phyloP scores from a whole-genome alignment of 192 early-diverging fungal species.

The Allomyces macrogynus region DNA sequence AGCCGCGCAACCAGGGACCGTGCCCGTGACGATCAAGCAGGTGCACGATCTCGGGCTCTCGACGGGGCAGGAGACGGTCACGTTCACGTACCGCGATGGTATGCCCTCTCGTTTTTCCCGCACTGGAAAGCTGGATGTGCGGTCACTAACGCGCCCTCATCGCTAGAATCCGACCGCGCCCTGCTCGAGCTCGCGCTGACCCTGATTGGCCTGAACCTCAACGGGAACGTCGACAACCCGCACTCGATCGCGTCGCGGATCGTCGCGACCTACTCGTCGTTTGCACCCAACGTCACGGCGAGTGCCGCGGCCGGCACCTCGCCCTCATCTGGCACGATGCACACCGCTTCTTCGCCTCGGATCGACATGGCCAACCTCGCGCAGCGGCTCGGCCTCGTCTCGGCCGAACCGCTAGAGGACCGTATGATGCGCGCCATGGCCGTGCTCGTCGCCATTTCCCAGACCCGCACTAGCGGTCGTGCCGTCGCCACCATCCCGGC shows the following conservation, averaged over 20 bases:
- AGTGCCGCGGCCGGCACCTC: background rate
- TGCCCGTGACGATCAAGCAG: slow-evolving; percentile 26
- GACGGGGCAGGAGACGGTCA: background rate
- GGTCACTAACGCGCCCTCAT: slow-evolving; percentile 23
- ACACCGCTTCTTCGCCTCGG: too few species aligned
- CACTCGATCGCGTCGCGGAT: slow-evolving; percentile 49
- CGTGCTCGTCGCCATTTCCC: background rate
- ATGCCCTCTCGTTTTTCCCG: background rate
- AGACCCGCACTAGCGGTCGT: background rate
- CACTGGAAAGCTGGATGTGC: slow-evolving; percentile 13
- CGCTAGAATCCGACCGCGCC: slow-evolving; percentile 65
- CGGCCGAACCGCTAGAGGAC: background rate
- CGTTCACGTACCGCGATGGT: slow-evolving; percentile 18
- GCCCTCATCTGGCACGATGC: background rate
- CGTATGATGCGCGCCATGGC: background rate
- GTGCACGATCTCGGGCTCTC: slow-evolving; percentile 4
- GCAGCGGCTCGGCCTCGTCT: background rate
- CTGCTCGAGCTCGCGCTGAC: slow-evolving; percentile 77
- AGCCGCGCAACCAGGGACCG: slow-evolving; percentile 44
- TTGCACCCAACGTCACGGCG: too few species aligned
- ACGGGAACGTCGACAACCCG: slow-evolving; percentile 55
- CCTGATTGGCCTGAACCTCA: slow-evolving; percentile 65
- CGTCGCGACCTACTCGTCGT: slow-evolving; percentile 15
- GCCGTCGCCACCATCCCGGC: background rate
- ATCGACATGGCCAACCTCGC: background rate